phyloP scores from a whole-genome alignment of 2,329 filamentous ascomycete species.

The Phialocephala subalpina region DNA sequence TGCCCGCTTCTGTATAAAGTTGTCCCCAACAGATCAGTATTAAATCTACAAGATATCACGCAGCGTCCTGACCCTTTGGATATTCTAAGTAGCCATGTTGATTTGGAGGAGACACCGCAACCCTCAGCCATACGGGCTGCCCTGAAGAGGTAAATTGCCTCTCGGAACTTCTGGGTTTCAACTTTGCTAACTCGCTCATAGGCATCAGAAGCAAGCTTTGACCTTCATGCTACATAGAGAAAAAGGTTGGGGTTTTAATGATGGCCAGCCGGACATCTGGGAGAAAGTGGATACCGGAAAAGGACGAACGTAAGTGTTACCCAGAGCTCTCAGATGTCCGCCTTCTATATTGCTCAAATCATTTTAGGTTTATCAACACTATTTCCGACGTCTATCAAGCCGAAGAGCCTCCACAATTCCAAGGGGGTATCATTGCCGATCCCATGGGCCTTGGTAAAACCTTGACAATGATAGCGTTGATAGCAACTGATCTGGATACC shows the following conservation, averaged over 20 bases:
- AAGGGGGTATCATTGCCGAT: slow-evolving; percentile 63
- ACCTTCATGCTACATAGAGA: slow-evolving; percentile 10
- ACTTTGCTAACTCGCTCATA: not conserved
- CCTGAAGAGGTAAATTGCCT: slow-evolving; percentile 9
- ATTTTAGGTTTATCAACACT: not conserved
- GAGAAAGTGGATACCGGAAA: not conserved
- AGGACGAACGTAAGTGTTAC: too few species aligned
- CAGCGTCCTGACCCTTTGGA: slow-evolving; percentile 1
- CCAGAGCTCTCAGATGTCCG: too few species aligned
- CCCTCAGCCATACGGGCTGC: not conserved
- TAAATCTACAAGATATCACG: slow-evolving; percentile 4
- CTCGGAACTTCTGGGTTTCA: too few species aligned
- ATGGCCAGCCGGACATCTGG: not conserved
- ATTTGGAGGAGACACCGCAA: slow-evolving; percentile 4
- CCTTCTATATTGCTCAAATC: too few species aligned
- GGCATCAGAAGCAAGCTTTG: slow-evolving; percentile 11
- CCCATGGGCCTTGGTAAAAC: slow-evolving; percentile 66
- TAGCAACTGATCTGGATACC: slow-evolving; percentile 12
- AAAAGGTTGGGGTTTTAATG: not conserved
- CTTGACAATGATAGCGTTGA: slow-evolving; percentile 51
- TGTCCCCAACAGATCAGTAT: not conserved
- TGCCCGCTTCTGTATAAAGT: too few species aligned
- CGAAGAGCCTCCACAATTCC: slow-evolving; percentile 55
- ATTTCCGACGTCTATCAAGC: not conserved
- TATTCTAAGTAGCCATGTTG: slow-evolving; percentile 9